phyloP scores from a whole-genome alignment of 805 yeast species.

The Kluyveromyces nonfermentans region DNA sequence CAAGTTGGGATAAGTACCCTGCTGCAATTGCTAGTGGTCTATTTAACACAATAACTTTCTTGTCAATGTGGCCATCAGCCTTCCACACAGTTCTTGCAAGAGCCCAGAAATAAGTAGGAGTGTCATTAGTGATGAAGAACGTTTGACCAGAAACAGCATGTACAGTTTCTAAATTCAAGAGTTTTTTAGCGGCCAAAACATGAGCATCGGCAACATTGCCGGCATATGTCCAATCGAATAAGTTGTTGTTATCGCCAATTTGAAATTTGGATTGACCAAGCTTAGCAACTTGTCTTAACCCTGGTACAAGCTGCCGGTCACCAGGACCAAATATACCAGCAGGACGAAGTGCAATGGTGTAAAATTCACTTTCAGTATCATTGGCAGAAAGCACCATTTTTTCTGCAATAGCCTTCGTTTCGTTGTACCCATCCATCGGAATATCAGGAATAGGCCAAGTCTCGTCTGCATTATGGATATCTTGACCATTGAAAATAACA shows the following conservation, averaged over 20 bases:
- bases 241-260: constrained; percentile 85
- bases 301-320: constrained; percentile 93
- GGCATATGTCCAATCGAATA: constrained; percentile 96
- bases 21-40: constrained; percentile 70
- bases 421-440: constrained; percentile 95
- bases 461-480: constrained; percentile 87
- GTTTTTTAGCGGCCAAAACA: constrained; percentile 77
- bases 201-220: constrained; percentile 98
- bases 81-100: constrained; percentile 96
- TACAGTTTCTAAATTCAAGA: constrained; percentile 40
- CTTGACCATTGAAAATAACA: constrained; percentile 92
- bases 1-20: constrained; percentile 73
- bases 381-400: constrained; percentile 68
- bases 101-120: constrained; percentile 95
- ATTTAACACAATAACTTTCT: constrained; percentile 54
- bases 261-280: constrained; percentile 87
- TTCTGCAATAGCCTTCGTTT: constrained; percentile 90
- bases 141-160: constrained; percentile 66
- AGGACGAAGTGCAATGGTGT: constrained; percentile 85
- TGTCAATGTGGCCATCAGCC: constrained; percentile 81
- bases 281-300: constrained; percentile 71
- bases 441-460: constrained; percentile 83
- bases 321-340: constrained; percentile 99
- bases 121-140: constrained; percentile 86
- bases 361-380: constrained; percentile 42